phyloP scores from a whole-genome alignment of 1,284 basidiomycete species.

The Tilletia indica region DNA sequence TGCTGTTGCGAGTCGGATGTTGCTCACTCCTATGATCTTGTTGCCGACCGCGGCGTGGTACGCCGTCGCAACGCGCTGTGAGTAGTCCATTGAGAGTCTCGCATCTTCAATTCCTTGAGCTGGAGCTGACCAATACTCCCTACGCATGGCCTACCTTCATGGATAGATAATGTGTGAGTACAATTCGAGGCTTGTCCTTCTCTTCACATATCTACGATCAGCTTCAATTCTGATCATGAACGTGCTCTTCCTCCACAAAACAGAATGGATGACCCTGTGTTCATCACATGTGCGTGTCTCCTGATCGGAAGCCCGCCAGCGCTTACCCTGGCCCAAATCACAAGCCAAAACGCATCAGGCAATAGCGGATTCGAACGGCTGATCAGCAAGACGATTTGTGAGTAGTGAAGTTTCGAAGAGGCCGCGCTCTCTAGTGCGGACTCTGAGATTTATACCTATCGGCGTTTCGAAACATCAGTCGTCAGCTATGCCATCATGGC shows the following conservation, averaged over 20 bases:
- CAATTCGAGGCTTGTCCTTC: neutral
- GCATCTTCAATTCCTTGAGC: too few relatives aligned
- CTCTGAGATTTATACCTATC: neutral
- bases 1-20: conserved; percentile 76
- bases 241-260: neutral
- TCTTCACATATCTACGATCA: too few relatives aligned
- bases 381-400: conserved; percentile 64
- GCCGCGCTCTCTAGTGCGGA: conserved; percentile 44
- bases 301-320: conserved; percentile 77
- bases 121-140: neutral
- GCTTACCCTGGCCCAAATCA: conserved; percentile 66
- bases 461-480: conserved; percentile 20
- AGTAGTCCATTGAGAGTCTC: neutral
- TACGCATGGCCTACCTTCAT: too few relatives aligned
- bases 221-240: conserved; percentile 7
- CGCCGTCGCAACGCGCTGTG: conserved; percentile 28
- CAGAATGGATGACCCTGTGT: conserved; percentile 65
- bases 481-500: conserved; percentile 49
- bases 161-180: conserved; percentile 24
- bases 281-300: conserved; percentile 75
- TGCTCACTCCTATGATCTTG: conserved; percentile 75
- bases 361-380: conserved; percentile 87
- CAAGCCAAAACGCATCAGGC: conserved; percentile 69
- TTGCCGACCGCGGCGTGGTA: conserved; percentile 51
- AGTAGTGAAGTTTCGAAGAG: conserved; percentile 52